These are phyloP conservation scores for Termitomyces sp. DNA, from an alignment of 768 basidiomycete species.

Conservation along the genomic window DNA sequence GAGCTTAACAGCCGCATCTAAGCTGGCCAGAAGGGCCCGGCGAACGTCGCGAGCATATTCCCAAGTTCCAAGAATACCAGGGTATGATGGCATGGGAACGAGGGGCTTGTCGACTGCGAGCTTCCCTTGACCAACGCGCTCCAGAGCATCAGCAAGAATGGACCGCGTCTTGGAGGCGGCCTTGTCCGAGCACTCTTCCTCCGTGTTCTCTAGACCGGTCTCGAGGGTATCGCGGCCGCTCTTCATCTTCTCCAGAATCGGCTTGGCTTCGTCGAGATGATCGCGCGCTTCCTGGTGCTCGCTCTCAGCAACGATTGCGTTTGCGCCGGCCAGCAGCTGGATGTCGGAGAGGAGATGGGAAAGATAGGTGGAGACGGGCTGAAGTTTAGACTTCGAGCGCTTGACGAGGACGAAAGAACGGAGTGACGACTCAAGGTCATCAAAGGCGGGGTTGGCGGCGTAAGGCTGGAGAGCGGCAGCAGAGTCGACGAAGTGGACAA, in stretches of 20 bases:
- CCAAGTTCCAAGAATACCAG: constrained; percentile 80
- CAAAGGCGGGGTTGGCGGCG: constrained; percentile 68
- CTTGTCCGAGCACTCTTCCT: constrained; percentile 65
- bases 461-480: constrained; percentile 66
- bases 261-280: constrained; percentile 67
- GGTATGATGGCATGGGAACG: constrained; percentile 71
- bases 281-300: constrained; percentile 71
- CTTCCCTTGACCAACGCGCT: constrained; percentile 72
- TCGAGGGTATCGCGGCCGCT: constrained; percentile 70
- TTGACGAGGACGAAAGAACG: constrained; percentile 96
- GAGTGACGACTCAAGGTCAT: constrained; percentile 83
- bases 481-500: constrained; percentile 98
- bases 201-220: constrained; percentile 70
- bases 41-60: constrained; percentile 84
- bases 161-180: constrained; percentile 53
- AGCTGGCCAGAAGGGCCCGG: constrained; percentile 66
- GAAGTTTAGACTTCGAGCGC: constrained; percentile 93
- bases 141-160: constrained; percentile 65
- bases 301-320: constrained; percentile 78
- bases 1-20: constrained; percentile 75
- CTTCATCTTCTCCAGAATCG: constrained; percentile 88
- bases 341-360: constrained; percentile 87
- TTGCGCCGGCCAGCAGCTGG: constrained; percentile 81
- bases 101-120: constrained; percentile 49
- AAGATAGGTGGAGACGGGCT: constrained; percentile 90